Base-by-base conservation (phyloP, 441 rosid genomes). In the Sinapis alba region DNA sequence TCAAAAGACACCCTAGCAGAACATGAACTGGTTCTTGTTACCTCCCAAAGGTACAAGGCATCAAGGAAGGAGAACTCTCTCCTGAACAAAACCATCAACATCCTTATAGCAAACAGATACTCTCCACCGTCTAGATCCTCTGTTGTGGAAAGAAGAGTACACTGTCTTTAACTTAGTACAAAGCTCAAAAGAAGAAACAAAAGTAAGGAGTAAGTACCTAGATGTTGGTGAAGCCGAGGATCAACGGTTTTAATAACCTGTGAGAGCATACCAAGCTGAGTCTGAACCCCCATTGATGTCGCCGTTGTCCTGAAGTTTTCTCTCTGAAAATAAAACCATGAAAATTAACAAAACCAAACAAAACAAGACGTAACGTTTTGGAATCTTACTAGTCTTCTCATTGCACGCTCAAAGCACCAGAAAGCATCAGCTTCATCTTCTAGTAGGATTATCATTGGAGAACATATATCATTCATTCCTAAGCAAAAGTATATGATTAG, bases 381-480 rank as follows among this genome's bases (percentile, higher is more conserved):
- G 24, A 72, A 45, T 43, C 74, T 69, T 86, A 94, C 99, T 88
- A 92, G 77, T 88, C 90, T 90, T 69, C 88, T 87, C 99, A 95
- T 95, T 56, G 92, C 92, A 77, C 77, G 96, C 83, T 95, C 91
- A 79, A 88, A 95, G 87, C 99, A 95, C 98, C 99, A 95, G 77
- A 83, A 95, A 51, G 98, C 97, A 73, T 92, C 98, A 4, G 92
- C 98, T 84, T 95, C 99, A 65, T 95, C 74, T 79, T 92, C 97
- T 6, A 91, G 71, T 77, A 95, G 92, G 78, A 95, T 82, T 69
- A 92, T 71, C 89, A 95, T 92, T 8, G 97, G 99, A 34, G 97
- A 95, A 83, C 98, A 91, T 68, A 92, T 90, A 76, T 92, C 99
- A 63, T 86, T 92, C 99, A 95, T 95, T 80, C 99, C 99, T 95